Conservation (phyloP, 169 alveolate species). For the Babesia bovis region DNA sequence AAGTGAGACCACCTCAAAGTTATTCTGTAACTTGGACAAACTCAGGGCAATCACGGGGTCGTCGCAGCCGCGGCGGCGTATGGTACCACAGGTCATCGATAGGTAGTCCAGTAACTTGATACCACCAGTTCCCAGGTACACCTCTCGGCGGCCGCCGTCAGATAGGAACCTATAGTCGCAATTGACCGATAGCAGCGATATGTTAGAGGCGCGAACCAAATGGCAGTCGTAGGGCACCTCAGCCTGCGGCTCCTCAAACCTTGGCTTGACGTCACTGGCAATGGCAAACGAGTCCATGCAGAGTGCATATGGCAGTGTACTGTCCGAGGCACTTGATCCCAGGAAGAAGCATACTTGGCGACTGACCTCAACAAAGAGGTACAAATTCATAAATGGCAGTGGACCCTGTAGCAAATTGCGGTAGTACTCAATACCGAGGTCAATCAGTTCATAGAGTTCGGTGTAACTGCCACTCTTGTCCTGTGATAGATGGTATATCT, state of each 20-base stretch:
- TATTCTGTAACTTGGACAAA: conserved; percentile 5
- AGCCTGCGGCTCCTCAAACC: conserved; percentile 5
- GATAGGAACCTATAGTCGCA: conserved; percentile 27
- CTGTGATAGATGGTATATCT: conserved; percentile 13
- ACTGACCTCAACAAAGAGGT: conserved; percentile 33
- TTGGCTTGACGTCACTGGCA: conserved; percentile 21
- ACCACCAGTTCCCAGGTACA: conserved; percentile 39
- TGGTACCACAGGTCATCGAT: conserved; percentile 3
- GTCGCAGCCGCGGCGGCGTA: conserved; percentile 6
- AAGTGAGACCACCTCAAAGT: conserved; percentile 18
- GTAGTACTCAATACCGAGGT: conserved; percentile 53
- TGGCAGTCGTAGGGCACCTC: conserved; percentile 51
- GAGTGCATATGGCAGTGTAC: conserved; percentile 25
- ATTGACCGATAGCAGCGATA: conserved; percentile 15
- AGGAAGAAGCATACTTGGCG: conserved; percentile 20
- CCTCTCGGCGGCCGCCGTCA: conserved; percentile 20
- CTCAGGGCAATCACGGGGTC: conserved; percentile 15
- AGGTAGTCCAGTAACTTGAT: conserved; percentile 39
- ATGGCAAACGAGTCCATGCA: conserved; percentile 36
- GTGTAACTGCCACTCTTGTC: conserved; percentile 12
- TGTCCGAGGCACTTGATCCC: conserved; percentile 20
- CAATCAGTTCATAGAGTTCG: conserved; percentile 54
- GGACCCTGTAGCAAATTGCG: conserved; percentile 42
- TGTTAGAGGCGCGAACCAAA: conserved; percentile 10
- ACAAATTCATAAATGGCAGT: conserved; percentile 33